Evolutionary conservation across 2,329 filamentous ascomycete genomes (phyloP), one percentile per base, ranked within the genome.

Genomic region (Ophiostoma sp.): DNA sequence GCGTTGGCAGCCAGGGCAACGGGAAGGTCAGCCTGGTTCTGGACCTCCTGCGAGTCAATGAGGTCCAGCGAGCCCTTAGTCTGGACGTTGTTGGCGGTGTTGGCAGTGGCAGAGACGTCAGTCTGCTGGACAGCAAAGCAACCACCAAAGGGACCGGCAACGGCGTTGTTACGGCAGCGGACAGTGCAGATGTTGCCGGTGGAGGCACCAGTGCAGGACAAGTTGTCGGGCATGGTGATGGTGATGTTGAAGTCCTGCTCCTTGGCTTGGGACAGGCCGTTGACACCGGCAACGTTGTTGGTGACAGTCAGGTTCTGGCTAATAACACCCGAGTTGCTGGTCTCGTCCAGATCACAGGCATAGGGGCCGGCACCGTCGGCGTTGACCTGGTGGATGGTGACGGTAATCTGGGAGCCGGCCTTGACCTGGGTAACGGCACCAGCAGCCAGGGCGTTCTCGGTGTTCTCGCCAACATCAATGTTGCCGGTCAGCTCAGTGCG

Each of bases 391-490:
- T 86, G 84, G 69, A 85, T 80, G 27, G 81, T 84, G 57, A 85
- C 80, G 7, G 76, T 79, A 39, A 87, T 54, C 54, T 79, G 72
- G 52, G 78, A 79, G 39, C 85, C 85, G 1, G 79, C 73, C 72
- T 80, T 76, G 69, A 87, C 85, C 70, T 82, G 78, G 1, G 85
- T 87, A 4, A 87, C 82, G 4, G 78, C 75, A 1, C 74, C 73
- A 4, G 80, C 81, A 6, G 81, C 77, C 2, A 87, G 73, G 5
- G 83, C 83, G 70, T 83, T 82, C 77, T 87, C 83, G 0, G 83
- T 86, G 73, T 83, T 83, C 76, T 85, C 82, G 52, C 82, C 83
- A 69, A 89, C 81, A 73, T 89, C 85, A 75, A 90, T 90, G 79
- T 84, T 86, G 65, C 88, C 88, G 69, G 80, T 75, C 67, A 86